Conservation (phyloP, 768 basidiomycete species). For the Boletus bicolor region DNA sequence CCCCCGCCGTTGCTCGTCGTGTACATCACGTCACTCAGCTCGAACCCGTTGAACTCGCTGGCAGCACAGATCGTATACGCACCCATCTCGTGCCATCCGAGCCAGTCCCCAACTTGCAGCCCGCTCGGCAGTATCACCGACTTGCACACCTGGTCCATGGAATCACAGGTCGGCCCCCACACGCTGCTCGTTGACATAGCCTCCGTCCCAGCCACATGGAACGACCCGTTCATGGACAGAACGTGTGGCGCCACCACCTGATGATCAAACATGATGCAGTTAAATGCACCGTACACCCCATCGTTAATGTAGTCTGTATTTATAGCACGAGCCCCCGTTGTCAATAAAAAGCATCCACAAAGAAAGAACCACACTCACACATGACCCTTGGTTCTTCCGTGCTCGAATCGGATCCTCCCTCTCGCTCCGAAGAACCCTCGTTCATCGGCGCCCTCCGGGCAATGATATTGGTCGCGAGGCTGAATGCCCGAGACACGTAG, state of each 20-base stretch:
- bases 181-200: constrained; percentile 61
- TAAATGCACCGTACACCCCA: constrained; percentile 96
- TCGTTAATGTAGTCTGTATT: constrained; percentile 95
- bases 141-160: constrained; percentile 87
- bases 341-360: constrained; percentile 4
- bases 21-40: constrained; percentile 75
- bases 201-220: constrained; percentile 40
- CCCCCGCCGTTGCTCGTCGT: constrained; percentile 58
- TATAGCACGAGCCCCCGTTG: not conserved
- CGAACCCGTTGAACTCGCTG: constrained; percentile 92
- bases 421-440: constrained; percentile 28
- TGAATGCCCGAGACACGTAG: constrained; percentile 90
- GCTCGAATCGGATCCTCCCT: constrained; percentile 17
- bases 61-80: constrained; percentile 99
- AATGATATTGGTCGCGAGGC: constrained; percentile 89
- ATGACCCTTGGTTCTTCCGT: constrained; percentile 61
- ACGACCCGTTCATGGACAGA: constrained; percentile 65
- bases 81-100: constrained; percentile 97
- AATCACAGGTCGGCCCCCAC: constrained; percentile 99
- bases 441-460: constrained; percentile 69
- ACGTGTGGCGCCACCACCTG: constrained; percentile 85
- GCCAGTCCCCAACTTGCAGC: constrained; percentile 93
- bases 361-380: constrained; percentile 62
- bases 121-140: constrained; percentile 58
- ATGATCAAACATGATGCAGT: constrained; percentile 97